Evolutionary conservation across 2,329 filamentous ascomycete genomes (phyloP).

Genomic region (Ceratocystis colombiana): DNA sequence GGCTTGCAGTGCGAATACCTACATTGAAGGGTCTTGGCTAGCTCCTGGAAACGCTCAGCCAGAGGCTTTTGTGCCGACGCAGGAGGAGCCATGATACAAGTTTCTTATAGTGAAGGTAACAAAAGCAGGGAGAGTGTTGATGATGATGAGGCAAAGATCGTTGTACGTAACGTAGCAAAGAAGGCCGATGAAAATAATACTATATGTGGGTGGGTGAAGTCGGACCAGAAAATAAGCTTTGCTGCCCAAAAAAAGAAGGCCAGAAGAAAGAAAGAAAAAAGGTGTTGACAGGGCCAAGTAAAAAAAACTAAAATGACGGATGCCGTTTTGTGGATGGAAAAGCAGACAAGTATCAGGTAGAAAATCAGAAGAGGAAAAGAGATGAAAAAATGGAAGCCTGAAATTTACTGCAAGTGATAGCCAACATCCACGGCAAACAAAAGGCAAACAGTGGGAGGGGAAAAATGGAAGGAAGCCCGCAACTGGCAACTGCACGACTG

Average conservation of each 20-base stretch:
- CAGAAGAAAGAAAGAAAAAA: conserved; percentile 10
- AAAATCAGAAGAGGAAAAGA: conserved; percentile 15
- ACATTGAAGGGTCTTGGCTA: conserved; percentile 91
- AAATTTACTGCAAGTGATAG: neutral
- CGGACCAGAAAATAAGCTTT: conserved; percentile 11
- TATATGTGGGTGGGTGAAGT: neutral
- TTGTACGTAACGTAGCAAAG: neutral
- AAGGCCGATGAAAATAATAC: conserved; percentile 8
- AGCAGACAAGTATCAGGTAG: neutral
- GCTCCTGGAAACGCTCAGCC: conserved; percentile 60
- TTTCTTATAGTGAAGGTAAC: neutral
- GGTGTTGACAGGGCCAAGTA: conserved; percentile 1
- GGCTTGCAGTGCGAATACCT: conserved; percentile 35
- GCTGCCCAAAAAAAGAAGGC: conserved; percentile 16
- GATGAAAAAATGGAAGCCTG: conserved; percentile 14
- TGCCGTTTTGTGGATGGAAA: conserved; percentile 2
- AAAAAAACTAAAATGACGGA: conserved; percentile 17
- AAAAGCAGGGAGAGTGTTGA: neutral
- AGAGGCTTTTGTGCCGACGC: conserved; percentile 60
- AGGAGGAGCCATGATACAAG: conserved; percentile 39
- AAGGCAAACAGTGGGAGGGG: neutral
- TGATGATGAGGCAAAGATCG: neutral
- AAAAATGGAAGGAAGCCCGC: conserved; percentile 12
- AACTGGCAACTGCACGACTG: conserved; percentile 7
- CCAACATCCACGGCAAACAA: conserved; percentile 4